Evolutionary conservation across 805 yeast species (phyloP), one percentile per base, ranked within the genome.

Genomic region (Kuraishia floccosa): DNA sequence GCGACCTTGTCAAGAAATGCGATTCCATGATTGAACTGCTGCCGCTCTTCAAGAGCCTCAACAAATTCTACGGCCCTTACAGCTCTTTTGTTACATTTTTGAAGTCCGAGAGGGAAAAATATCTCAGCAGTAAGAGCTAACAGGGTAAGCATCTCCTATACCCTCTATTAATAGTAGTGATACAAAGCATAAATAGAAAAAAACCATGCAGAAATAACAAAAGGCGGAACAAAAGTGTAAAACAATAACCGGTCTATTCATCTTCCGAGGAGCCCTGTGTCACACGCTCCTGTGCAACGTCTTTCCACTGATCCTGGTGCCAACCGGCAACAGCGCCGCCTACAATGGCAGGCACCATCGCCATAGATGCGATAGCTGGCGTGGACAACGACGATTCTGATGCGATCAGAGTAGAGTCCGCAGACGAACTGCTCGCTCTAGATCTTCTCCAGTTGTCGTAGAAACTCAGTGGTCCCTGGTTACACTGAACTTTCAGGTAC

Each of bases 311-410:
- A 7, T 24, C 16, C 16, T 24, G 27, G 22, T 35, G 52, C 68
- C 69, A 63, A 5, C 76, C 76, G 11, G 72, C 75, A 27, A 69
- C 63, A 4, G 76, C 75, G 23, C 76, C 76, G 18, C 73, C 72
- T 8, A 69, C 72, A 32, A 67, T 56, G 12, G 70, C 61, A 1
- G 76, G 76, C 4, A 69, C 71, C 66, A 69, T 63, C 1, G 68
- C 57, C 33, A 64, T 42, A n/a, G n/a, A n/a, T 2, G 68, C 68
- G 15, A 63, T 56, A 14, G 64, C 46, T n/a, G n/a, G n/a, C n/a
- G n/a, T n/a, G n/a, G n/a, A n/a, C n/a, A n/a, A n/a, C n/a, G n/a
- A n/a, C n/a, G n/a, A n/a, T n/a, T n/a, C n/a, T n/a, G n/a, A n/a
- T n/a, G n/a, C n/a, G n/a, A n/a, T n/a, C n/a, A n/a, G n/a, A n/a